Evolutionary conservation across 495 filamentous ascomycete genomes (phyloP), one percentile per base, ranked within the genome.

Genomic region (Pyrenopolyporus hunteri): DNA sequence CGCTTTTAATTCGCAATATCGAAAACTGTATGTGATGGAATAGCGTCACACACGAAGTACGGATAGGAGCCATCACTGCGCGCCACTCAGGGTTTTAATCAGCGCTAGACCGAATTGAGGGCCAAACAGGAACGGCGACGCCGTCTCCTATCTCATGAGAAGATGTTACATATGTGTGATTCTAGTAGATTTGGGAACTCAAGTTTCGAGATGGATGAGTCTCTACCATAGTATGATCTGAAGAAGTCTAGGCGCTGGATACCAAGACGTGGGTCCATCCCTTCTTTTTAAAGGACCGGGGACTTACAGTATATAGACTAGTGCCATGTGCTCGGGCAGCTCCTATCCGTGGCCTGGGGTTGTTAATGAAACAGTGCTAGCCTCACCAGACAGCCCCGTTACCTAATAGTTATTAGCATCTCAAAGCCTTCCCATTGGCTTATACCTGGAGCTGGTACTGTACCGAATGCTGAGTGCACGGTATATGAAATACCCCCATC

Each of bases 201-300:
- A 33, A 59, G 39, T 49, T 59, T 59, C 59, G 54, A 55, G 45
- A 16, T 59, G 29, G 36, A 55, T 45, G 49, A 49, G 45, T 25
- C 32, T 36, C 28, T 28, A 36, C 10, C 26, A 54, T 35, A 14
- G 37, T 6, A 13, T 4, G 9, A n/a, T 13, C 10, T 33, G 31
- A 57, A 39, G 42, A 64, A 29, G 58, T 35, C 61, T 54, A 53
- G 60, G 40, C 46, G 40, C 57, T 56, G 44, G 28, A 63, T 56
- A 50, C 39, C 19, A 50, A 51, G 52, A 42, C 47, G 43, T 47
- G 47, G 53, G 40, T 57, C 42, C 29, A 46, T 57, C 42, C 29
- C 33, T 52, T 22, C 37, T 46, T 57, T 39, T 37, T 29, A 49
- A 14, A 49, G 36, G n/a, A 57, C 43, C 23, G 35, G 23, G 37